A percentile compares a stretch with the other conserved stretches of the same genome.
These are phyloP conservation scores for Akanthomyces muscarius DNA, from an alignment of 2,329 filamentous ascomycete species.

Conservation along the genomic window DNA sequence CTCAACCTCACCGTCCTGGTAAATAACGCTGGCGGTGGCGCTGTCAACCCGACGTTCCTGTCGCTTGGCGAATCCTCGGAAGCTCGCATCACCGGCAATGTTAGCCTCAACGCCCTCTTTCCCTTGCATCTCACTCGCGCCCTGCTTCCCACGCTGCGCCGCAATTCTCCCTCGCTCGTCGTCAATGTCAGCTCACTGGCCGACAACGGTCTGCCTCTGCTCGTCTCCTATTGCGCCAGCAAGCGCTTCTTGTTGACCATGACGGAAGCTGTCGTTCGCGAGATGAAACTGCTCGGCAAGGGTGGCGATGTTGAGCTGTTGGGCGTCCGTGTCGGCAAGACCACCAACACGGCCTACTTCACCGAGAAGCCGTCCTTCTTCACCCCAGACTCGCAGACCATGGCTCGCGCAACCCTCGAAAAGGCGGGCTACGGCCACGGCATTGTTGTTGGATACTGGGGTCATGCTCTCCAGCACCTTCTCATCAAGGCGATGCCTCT, in stretches of 20 bases:
- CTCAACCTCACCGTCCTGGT: slow-evolving; percentile 23
- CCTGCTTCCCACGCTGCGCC: slow-evolving; percentile 38
- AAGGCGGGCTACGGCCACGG: slow-evolving; percentile 21
- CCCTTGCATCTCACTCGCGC: slow-evolving; percentile 43
- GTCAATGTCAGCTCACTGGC: slow-evolving; percentile 48
- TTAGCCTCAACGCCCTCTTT: slow-evolving; percentile 48
- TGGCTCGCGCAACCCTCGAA: slow-evolving; percentile 21
- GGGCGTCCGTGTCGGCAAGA: slow-evolving; percentile 21
- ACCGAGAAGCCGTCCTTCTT: slow-evolving; percentile 21
- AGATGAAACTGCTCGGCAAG: slow-evolving; percentile 31
- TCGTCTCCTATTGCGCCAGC: slow-evolving; percentile 40
- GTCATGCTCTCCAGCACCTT: slow-evolving; percentile 20
- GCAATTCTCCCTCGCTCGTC: slow-evolving; percentile 41
- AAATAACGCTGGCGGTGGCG: slow-evolving; percentile 30
- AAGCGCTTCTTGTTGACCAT: slow-evolving; percentile 44
- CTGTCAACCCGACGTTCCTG: slow-evolving; percentile 29
- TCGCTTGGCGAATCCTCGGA: slow-evolving; percentile 33
- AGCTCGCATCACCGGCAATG: slow-evolving; percentile 34
- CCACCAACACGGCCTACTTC: slow-evolving; percentile 20
- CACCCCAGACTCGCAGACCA: slow-evolving; percentile 18
- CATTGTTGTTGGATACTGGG: slow-evolving; percentile 20
- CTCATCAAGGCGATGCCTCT: slow-evolving; percentile 14
- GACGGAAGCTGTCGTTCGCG: slow-evolving; percentile 36
- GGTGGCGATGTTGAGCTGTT: slow-evolving; percentile 18
- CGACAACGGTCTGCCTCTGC: slow-evolving; percentile 43